phyloP scores from a whole-genome alignment of 148 eudicot species.

The Rhododendron griersonianum region DNA sequence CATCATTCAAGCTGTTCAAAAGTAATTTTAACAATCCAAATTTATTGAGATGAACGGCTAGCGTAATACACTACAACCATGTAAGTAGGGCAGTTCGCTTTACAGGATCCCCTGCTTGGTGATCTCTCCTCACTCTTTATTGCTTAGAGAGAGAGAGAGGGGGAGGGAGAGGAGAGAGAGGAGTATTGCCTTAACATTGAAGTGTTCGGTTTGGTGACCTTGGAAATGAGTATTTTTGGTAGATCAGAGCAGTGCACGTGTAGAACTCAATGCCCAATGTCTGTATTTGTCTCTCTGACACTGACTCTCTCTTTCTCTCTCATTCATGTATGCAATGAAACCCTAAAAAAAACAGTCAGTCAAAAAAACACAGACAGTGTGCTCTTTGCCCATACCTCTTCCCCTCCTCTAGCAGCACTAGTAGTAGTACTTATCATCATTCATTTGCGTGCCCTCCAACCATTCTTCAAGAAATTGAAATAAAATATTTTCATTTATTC shows the following conservation, averaged over 20 bases:
- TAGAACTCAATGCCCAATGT: constrained; percentile 14
- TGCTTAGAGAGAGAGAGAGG: background rate
- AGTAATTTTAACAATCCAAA: too few species aligned
- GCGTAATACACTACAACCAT: too few species aligned
- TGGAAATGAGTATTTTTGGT: constrained; percentile 24
- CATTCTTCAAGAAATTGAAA: background rate
- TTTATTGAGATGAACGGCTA: too few species aligned
- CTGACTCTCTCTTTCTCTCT: background rate
- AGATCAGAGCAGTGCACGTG: constrained; percentile 32
- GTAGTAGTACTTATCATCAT: background rate
- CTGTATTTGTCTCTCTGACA: background rate
- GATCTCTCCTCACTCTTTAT: background rate
- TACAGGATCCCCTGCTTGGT: background rate
- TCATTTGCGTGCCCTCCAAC: constrained; percentile 7
- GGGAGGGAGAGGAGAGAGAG: background rate
- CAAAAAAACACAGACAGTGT: background rate
- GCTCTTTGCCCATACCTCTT: constrained; percentile 4
- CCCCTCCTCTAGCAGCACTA: background rate
- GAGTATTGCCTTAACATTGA: background rate
- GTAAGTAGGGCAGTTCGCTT: too few species aligned
- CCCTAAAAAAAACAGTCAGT: constrained; percentile 5
- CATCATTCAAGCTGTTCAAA: too few species aligned
- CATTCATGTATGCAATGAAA: background rate
- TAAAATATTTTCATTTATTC: background rate
- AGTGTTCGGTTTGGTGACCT: constrained; percentile 17